Base-by-base conservation (phyloP, 331 rosid species). In the Malus hybrid region DNA sequence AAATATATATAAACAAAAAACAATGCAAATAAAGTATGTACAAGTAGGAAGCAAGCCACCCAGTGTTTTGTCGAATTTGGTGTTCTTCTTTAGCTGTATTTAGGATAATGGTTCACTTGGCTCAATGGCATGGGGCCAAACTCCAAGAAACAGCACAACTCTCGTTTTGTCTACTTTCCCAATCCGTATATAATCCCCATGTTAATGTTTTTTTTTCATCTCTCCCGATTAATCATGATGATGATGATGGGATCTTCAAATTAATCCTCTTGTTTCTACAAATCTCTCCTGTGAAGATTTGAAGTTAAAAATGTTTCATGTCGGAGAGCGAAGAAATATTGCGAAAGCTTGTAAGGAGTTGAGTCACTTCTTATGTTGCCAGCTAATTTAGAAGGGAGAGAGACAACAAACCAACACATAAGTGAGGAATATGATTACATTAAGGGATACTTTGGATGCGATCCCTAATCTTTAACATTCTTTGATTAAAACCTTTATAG, bases 21-120 rank as follows among this genome's bases (percentile, higher is more conserved):
- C n/a, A 73, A 39, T 39, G 16, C 13, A 3, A 57, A 42, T 66
- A 39, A 22, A 29, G 9, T 68, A 22, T 20, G 10, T 63, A 65
- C n/a, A 36, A 52, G 76, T 9, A 69, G 82, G 68, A 61, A 18
- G 71, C 71, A 70, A 67, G 78, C 72, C 80, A 72, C 84, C 77
- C 75, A 46, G 79, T 77, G 78, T 71, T 87, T 84, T 89, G 92
- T 91, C 93, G 86, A 89, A 77, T 76, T 63, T 67, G 87, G 74
- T 80, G 93, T 83, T 81, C 71, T 75, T 84, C 84, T 82, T 69
- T 65, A 80, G 77, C 46, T 39, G 46, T 39, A 39, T 2, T 39
- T 39, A 9, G 46, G 46, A 39, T 39, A 39, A 9, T 39, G 12
- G 46, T 39, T 39, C 46, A 9, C 46, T 39, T 39, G 95, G 97